Percentiles rank a stretch among this genome's conserved stretches.
Conservation (phyloP, 305 asterid species). For the Euphrasia arctica region DNA sequence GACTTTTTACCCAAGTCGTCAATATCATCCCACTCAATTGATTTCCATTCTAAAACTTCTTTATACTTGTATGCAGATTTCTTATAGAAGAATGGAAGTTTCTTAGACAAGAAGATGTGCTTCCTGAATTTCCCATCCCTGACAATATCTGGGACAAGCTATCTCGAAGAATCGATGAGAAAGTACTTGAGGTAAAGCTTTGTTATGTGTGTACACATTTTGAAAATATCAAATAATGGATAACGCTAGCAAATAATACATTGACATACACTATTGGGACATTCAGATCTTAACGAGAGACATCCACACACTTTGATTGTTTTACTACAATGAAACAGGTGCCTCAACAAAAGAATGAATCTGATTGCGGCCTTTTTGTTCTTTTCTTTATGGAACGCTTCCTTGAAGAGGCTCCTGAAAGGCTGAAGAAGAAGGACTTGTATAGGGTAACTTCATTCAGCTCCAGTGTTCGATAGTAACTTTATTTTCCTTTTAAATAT, state of each 20-base stretch:
- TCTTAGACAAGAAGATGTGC: slow-evolving; percentile 39
- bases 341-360: slow-evolving; percentile 78
- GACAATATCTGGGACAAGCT: slow-evolving; percentile 59
- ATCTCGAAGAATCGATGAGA: slow-evolving; percentile 47
- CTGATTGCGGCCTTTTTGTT: slow-evolving; percentile 90
- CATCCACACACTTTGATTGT: background rate
- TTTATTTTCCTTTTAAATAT: background rate
- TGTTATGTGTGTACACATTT: slow-evolving; percentile 8
- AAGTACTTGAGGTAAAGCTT: slow-evolving; percentile 52
- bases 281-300: background rate
- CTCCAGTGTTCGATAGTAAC: slow-evolving; percentile 9
- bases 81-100: slow-evolving; percentile 75
- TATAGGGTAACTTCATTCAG: slow-evolving; percentile 49
- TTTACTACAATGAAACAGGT: slow-evolving; percentile 47
- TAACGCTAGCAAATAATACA: background rate
- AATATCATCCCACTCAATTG: slow-evolving; percentile 13
- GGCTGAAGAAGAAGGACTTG: slow-evolving; percentile 56
- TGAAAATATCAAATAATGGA: background rate
- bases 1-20: slow-evolving; percentile 14
- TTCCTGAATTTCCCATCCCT: slow-evolving; percentile 45
- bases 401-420: slow-evolving; percentile 58
- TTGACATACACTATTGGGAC: background rate
- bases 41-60: slow-evolving; percentile 15
- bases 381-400: slow-evolving; percentile 84
- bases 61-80: slow-evolving; percentile 52